A percentile compares a stretch with the other conserved stretches of the same genome.
phyloP scores from a whole-genome alignment of 495 filamentous ascomycete species.

The Podospora didyma region DNA sequence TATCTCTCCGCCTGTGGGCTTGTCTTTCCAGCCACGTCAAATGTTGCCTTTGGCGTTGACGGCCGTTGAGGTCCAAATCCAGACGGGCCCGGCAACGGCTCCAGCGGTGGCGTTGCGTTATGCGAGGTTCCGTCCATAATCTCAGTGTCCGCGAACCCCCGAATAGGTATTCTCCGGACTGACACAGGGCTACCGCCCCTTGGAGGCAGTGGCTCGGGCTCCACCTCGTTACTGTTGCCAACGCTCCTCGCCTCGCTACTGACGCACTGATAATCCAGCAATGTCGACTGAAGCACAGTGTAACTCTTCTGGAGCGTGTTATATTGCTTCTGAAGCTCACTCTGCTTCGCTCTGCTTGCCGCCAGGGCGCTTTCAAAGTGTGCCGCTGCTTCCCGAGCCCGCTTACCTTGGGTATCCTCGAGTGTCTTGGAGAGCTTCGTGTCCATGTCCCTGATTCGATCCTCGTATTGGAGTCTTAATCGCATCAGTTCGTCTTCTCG shows the following conservation, averaged over 20 bases:
- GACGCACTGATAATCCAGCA: slow-evolving; percentile 33
- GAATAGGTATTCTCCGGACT: slow-evolving; percentile 21
- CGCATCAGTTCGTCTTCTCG: slow-evolving; percentile 49
- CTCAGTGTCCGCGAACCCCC: slow-evolving; percentile 35
- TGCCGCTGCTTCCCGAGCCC: slow-evolving; percentile 31
- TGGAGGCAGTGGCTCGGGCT: slow-evolving; percentile 2
- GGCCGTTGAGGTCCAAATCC: slow-evolving; percentile 18
- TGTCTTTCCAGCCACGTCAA: slow-evolving; percentile 17
- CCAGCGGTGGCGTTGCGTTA: slow-evolving; percentile 34
- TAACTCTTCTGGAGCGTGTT: slow-evolving; percentile 39
- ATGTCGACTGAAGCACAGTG: slow-evolving; percentile 29
- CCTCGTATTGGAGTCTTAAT: slow-evolving; percentile 38
- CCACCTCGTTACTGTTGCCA: slow-evolving; percentile 3
- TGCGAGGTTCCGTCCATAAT: slow-evolving; percentile 27
- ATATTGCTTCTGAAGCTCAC: slow-evolving; percentile 41
- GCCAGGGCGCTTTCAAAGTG: slow-evolving; percentile 34
- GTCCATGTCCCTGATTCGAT: slow-evolving; percentile 39
- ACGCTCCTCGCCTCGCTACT: slow-evolving; percentile 5
- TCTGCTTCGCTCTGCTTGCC: slow-evolving; percentile 36
- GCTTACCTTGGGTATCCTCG: slow-evolving; percentile 35
- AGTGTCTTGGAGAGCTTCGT: slow-evolving; percentile 40
- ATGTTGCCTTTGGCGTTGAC: slow-evolving; percentile 23
- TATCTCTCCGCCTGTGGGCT: slow-evolving; percentile 43
- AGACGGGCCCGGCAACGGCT: slow-evolving; percentile 15
- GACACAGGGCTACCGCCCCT: slow-evolving; percentile 9